Conservation (phyloP, 176 grass and related monocot genomes). For the Elaeis guineensis region DNA sequence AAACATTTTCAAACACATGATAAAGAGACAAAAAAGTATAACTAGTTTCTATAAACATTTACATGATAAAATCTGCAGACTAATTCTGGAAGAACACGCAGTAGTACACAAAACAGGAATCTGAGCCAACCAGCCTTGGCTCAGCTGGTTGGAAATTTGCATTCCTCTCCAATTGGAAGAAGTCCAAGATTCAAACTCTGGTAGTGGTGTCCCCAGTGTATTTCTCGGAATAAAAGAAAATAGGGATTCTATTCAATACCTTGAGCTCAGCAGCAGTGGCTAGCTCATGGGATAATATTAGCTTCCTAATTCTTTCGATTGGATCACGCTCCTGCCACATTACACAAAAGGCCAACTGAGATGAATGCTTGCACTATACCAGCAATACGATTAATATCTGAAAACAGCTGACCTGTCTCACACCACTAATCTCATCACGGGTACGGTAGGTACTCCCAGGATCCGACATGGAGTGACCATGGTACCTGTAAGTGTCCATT, state of each 20-base stretch:
- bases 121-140: no score
- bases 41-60: no score
- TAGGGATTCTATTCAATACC: constrained; percentile 25
- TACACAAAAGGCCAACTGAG: neutral
- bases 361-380: no score
- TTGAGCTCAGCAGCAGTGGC: constrained; percentile 61
- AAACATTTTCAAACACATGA: neutral
- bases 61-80: no score
- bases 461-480: constrained; percentile 90
- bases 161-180: no score
- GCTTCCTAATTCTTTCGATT: constrained; percentile 68
- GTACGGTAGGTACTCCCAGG: constrained; percentile 87
- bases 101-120: no score
- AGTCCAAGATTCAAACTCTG: no score
- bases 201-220: no score
- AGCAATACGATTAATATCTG: neutral
- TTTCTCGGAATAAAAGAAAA: no score
- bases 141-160: no score
- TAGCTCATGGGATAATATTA: constrained; percentile 69
- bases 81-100: no score
- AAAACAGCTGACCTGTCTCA: constrained; percentile 48
- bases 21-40: constrained; percentile 3
- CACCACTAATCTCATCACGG: constrained; percentile 56
- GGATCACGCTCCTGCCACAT: constrained; percentile 72
- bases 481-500: constrained; percentile 95